Conservation (phyloP, 2,329 filamentous ascomycete genomes). For the Trichoderma sp. region DNA sequence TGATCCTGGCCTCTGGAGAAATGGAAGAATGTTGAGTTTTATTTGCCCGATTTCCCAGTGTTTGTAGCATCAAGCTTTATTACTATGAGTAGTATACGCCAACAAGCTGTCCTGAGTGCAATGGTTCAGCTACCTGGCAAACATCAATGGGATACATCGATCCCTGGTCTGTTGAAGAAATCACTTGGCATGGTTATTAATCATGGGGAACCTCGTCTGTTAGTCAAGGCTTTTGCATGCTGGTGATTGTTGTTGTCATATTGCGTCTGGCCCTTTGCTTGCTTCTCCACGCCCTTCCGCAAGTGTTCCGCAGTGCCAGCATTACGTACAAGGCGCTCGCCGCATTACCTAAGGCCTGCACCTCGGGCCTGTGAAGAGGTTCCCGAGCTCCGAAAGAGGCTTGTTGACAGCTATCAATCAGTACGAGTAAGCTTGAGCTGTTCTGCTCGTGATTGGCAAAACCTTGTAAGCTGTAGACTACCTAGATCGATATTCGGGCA, state of each 20-base stretch:
- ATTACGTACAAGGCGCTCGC: conserved; percentile 6
- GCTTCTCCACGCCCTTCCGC: neutral
- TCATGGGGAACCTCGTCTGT: neutral
- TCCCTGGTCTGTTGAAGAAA: neutral
- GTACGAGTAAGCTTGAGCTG: neutral
- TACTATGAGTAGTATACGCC: neutral
- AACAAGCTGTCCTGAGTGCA: neutral
- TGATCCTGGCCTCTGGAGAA: neutral
- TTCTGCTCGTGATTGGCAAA: neutral
- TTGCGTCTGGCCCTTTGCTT: neutral
- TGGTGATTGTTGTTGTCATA: neutral
- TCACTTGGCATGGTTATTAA: neutral
- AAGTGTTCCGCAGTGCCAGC: neutral
- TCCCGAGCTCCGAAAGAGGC: neutral
- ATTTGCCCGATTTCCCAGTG: neutral
- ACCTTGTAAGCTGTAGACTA: neutral
- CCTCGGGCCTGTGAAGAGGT: neutral
- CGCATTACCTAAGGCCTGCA: neutral
- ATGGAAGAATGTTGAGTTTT: neutral
- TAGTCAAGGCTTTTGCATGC: neutral
- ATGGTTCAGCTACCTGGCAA: neutral
- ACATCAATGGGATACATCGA: neutral
- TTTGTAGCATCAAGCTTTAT: neutral
- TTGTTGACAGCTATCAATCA: neutral
- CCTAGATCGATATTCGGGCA: neutral